Conservation (phyloP, 2,329 filamentous ascomycete species). For the Acrodontium crateriforme region DNA sequence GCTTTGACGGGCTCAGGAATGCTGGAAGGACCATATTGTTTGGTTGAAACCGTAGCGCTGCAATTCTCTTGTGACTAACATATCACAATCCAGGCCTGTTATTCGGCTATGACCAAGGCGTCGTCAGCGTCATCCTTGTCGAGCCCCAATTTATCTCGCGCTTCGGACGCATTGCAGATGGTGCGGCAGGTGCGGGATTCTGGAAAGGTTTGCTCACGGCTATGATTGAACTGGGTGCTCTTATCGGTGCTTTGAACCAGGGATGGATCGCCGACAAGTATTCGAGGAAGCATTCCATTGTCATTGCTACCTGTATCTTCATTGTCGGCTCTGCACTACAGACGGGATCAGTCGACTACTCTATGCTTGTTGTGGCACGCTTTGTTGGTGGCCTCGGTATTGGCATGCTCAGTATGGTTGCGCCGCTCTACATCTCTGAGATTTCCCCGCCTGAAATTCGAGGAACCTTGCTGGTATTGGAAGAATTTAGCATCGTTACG, state of each 20-base stretch:
- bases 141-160: constrained; percentile 31
- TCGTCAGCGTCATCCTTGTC: constrained; percentile 28
- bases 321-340: constrained; percentile 33
- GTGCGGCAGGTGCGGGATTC: constrained; percentile 17
- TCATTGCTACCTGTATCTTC: constrained; percentile 26
- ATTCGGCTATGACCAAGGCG: constrained; percentile 29
- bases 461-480: constrained; percentile 33
- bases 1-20: too few relatives aligned
- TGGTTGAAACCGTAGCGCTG: too few relatives aligned
- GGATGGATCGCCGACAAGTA: constrained; percentile 27
- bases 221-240: constrained; percentile 30
- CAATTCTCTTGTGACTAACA: too few relatives aligned
- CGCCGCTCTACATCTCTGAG: constrained; percentile 25
- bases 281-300: constrained; percentile 31
- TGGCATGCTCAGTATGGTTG: constrained; percentile 23
- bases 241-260: constrained; percentile 21
- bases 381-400: constrained; percentile 21
- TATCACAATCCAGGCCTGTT: too few relatives aligned
- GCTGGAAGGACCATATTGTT: too few relatives aligned
- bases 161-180: constrained; percentile 23
- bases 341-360: constrained; percentile 17
- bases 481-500: constrained; percentile 33
- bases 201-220: constrained; percentile 30
- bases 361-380: constrained; percentile 19
- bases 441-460: constrained; percentile 26